These are phyloP conservation scores for Magnaporthiopsis incrustans DNA, from an alignment of 2,329 filamentous ascomycete genomes.

Conservation along the genomic window DNA sequence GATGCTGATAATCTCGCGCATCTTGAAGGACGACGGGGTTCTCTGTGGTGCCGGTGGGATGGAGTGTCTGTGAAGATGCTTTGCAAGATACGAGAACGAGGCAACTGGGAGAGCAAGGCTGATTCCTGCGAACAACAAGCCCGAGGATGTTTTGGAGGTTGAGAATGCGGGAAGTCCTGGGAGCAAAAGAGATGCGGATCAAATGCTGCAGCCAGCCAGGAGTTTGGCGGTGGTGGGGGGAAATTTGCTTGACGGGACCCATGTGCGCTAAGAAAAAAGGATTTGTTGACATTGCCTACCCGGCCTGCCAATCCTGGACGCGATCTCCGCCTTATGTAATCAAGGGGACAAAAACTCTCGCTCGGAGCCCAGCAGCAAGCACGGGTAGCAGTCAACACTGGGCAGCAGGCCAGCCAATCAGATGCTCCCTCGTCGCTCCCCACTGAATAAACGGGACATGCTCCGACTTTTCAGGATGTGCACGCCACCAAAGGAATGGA, in stretches of 20 bases:
- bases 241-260: neutral
- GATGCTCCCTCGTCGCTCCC: no score
- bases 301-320: no score
- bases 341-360: no score
- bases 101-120: neutral
- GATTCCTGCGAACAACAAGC: neutral
- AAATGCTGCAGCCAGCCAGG: neutral
- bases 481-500: no score
- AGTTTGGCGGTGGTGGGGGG: constrained; percentile 2
- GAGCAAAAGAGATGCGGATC: constrained; percentile 1
- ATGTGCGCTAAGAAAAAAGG: neutral
- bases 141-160: constrained; percentile 1
- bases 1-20: constrained; percentile 99
- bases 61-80: neutral
- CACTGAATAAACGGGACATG: no score
- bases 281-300: constrained; percentile 2
- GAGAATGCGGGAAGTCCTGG: neutral
- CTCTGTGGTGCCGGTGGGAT: no score
- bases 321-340: no score
- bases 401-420: no score
- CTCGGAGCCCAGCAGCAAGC: no score
- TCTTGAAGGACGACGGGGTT: constrained; percentile 26
- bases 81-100: neutral
- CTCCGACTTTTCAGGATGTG: no score
- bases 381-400: no score